Conservation (phyloP, 192 early-diverging fungal species). For the Geranomyces variabilis region DNA sequence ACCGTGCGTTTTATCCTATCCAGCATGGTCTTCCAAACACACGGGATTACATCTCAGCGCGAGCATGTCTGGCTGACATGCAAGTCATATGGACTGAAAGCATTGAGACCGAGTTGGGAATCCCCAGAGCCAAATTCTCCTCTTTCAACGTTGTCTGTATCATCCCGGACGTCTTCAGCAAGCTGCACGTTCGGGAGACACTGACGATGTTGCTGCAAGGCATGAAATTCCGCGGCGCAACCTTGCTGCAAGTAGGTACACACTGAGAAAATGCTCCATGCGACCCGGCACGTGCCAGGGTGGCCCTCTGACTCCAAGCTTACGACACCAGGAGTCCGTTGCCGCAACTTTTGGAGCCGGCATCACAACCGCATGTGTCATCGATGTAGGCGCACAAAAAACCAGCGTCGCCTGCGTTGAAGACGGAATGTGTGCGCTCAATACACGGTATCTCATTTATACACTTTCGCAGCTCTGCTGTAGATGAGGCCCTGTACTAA, state of each 20-base stretch:
- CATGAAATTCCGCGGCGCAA: slow-evolving; percentile 76
- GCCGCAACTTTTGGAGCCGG: slow-evolving; percentile 88
- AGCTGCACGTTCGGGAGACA: slow-evolving; percentile 64
- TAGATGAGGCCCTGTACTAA: too few relatives aligned
- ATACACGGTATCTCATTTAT: slow-evolving; percentile 68
- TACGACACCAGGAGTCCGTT: slow-evolving; percentile 62
- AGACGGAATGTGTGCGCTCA: slow-evolving; percentile 75
- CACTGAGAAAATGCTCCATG: background rate
- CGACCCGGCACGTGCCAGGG: background rate
- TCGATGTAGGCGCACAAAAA: slow-evolving; percentile 90
- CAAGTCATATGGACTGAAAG: slow-evolving; percentile 78
- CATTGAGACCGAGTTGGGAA: slow-evolving; percentile 70
- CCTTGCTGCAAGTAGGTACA: slow-evolving; percentile 63
- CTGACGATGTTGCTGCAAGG: slow-evolving; percentile 69
- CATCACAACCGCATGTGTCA: slow-evolving; percentile 80
- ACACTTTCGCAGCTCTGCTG: background rate
- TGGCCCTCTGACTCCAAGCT: background rate
- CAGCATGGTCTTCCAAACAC: slow-evolving; percentile 78
- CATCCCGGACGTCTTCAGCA: slow-evolving; percentile 77
- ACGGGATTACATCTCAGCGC: slow-evolving; percentile 68
- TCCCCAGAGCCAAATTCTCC: slow-evolving; percentile 60
- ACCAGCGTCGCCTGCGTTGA: slow-evolving; percentile 84
- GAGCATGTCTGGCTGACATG: slow-evolving; percentile 74
- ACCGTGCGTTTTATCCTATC: slow-evolving; percentile 70
- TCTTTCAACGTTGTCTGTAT: slow-evolving; percentile 74